Evolutionary conservation across 106 monocot genomes (phyloP).

Genomic region (Allium cepa): DNA sequence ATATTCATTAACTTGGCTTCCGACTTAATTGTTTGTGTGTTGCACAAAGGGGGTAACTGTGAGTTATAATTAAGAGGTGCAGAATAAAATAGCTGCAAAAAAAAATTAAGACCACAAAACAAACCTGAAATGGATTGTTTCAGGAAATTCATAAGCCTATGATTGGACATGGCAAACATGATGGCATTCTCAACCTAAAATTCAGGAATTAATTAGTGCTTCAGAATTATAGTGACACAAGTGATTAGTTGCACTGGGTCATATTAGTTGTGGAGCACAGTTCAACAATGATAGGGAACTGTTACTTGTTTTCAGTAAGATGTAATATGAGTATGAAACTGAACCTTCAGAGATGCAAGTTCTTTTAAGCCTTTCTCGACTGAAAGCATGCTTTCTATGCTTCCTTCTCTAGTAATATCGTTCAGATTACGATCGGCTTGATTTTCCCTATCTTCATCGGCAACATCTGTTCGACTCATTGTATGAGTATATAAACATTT

Average conservation of each 20-base stretch:
- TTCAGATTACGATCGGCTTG: constrained; percentile 42
- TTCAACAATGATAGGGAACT: background rate
- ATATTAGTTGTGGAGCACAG: background rate
- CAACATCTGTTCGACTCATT: constrained; percentile 29
- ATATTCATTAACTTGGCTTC: background rate
- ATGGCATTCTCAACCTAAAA: constrained; percentile 88
- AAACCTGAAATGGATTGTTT: constrained; percentile 65
- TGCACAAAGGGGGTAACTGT: background rate
- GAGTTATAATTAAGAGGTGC: background rate
- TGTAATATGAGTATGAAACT: background rate
- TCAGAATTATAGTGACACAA: background rate
- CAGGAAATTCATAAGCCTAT: constrained; percentile 44
- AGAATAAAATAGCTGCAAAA: background rate
- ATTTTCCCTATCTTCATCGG: constrained; percentile 44
- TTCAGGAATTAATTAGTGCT: too few species aligned
- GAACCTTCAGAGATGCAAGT: constrained; percentile 82
- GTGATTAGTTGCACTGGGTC: background rate
- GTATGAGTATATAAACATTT: background rate
- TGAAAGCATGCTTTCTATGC: constrained; percentile 92
- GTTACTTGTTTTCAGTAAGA: background rate
- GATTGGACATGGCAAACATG: constrained; percentile 54
- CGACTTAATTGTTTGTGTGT: background rate
- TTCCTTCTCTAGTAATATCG: constrained; percentile 84
- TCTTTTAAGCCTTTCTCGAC: constrained; percentile 93
- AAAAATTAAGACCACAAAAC: constrained; percentile 2